phyloP scores from a whole-genome alignment of 257 asterid species.

The Hygrophila difformis region DNA sequence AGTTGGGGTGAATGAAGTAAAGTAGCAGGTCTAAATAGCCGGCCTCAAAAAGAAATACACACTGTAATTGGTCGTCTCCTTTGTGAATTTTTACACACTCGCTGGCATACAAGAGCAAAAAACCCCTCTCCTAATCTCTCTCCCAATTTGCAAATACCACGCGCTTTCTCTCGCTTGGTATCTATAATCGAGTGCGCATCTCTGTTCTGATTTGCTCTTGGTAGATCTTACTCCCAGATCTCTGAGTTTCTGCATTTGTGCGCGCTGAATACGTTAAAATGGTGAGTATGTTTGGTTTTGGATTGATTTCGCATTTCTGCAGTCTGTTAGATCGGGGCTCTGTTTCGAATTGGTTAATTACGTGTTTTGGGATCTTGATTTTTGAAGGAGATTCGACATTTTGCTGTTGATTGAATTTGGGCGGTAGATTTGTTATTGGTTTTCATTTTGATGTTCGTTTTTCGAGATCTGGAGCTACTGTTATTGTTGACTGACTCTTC shows the following conservation, averaged over 20 bases:
- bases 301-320: slow-evolving; percentile 14
- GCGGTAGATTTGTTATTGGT: slow-evolving; percentile 20
- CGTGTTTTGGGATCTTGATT: slow-evolving; percentile 9
- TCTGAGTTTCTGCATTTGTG: slow-evolving; percentile 17
- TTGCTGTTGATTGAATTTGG: slow-evolving; percentile 17
- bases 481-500: slow-evolving; percentile 20
- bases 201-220: slow-evolving; percentile 17
- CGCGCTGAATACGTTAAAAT: slow-evolving; percentile 23
- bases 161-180: slow-evolving; percentile 38
- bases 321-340: slow-evolving; percentile 31
- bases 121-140: slow-evolving; percentile 16
- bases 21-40: too few species aligned
- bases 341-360: slow-evolving; percentile 7
- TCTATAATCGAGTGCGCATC: slow-evolving; percentile 22
- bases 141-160: slow-evolving; percentile 4
- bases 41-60: background rate
- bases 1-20: too few species aligned
- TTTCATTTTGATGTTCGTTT: slow-evolving; percentile 14
- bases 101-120: slow-evolving; percentile 21
- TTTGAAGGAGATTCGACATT: slow-evolving; percentile 13
- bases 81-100: slow-evolving; percentile 10
- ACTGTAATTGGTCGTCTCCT: slow-evolving; percentile 5
- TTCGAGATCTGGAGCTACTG: slow-evolving; percentile 27
- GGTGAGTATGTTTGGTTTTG: slow-evolving; percentile 33
- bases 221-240: slow-evolving; percentile 31